Evolutionary conservation across 2,329 filamentous ascomycete genomes (phyloP), one percentile per base, ranked within the genome.

Genomic region (Chaetomiaceae sp.): DNA sequence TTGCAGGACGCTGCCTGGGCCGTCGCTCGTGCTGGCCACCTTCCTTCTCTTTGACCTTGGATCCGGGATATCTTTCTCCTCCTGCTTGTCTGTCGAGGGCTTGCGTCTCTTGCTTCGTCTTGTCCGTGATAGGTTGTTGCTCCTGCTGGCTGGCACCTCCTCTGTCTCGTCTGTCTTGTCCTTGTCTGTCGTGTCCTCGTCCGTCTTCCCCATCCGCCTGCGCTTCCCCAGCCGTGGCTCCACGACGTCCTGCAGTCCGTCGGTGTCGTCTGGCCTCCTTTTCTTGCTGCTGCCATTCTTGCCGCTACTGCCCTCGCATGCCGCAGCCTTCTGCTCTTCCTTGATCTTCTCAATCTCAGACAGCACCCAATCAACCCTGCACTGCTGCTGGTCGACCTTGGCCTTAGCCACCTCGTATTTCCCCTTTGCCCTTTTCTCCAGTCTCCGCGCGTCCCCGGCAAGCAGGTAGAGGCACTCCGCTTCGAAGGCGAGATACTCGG

Each of bases 291-390:
- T 46, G 43, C 43, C 43, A 46, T 17, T 46, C 29, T 46, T 46
- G 43, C 39, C 33, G 40, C 40, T 52, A 36, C 49, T 47, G 33
- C 43, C 36, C 40, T 52, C 42, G 47, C 27, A 5, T 37, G 31
- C 51, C 34, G 51, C 51, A 37, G 43, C 31, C 31, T 53, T 47
- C 51, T 47, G 51, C 37, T 53, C 51, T 47, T 22, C 43, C 43
- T 53, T 31, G 43, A 53, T 48, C 43, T 53, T 53, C n/a, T 22
- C 33, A 40, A 53, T 53, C 39, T 53, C 44, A 47, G 51, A 47
- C 29, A 47, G 15, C 25, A 53, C 27, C 43, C 43, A 53, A 22
- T 53, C 51, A 47, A 53, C 25, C 51, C 27, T 53, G 27, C 51
- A 45, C 44, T 53, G 43, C 43, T 53, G 37, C 45, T 29, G 19